Evolutionary conservation across 352 stramenopile species (phyloP), one percentile per base, ranked within the genome.

Genomic region (Globisporangium polare): DNA sequence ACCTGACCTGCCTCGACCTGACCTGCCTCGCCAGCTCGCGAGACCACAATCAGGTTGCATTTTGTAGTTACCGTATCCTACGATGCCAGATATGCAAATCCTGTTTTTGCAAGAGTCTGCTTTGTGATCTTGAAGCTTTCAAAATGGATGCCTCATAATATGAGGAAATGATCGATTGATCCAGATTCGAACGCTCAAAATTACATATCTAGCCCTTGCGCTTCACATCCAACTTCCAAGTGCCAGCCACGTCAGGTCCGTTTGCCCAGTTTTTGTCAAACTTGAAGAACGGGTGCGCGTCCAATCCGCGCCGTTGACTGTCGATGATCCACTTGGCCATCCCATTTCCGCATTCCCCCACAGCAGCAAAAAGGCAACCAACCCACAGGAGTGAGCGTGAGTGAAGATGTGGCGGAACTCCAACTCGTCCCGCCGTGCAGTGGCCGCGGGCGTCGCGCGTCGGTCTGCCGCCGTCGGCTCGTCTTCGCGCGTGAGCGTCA

Each of bases 381-480:
- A 12, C 39, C 20, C n/a, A n/a, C n/a, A n/a, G n/a, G 17, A 9
- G 37, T 27, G 29, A 53, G 46, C 10, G 29, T 15, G 12, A 53
- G 46, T 27, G 37, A 37, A 18, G 26, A 61, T 61, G 54, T 53
- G 27, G 41, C 54, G 54, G 37, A 53, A 33, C 22, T 26, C 31
- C 26, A 53, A 46, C 53, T 59, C 53, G 37, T 59, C 53, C 24
- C 53, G 54, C 54, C 54, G 39, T 10, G 54, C 41, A 29, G 24
- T 27, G 20, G 54, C 26, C 29, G 27, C 42, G 12, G 26, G 54
- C n/a, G 37, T 59, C 37, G 33, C 54, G 42, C 54, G 41, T 18
- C 26, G 18, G 13, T 49, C 41, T n/a, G 29, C 41, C n/a, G 29
- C 54, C 12, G 18, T 24, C 12, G 35, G 27, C 24, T 35, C 17